Conservation (phyloP, 2,329 filamentous ascomycete species). For the Hansfordia pulvinata region DNA sequence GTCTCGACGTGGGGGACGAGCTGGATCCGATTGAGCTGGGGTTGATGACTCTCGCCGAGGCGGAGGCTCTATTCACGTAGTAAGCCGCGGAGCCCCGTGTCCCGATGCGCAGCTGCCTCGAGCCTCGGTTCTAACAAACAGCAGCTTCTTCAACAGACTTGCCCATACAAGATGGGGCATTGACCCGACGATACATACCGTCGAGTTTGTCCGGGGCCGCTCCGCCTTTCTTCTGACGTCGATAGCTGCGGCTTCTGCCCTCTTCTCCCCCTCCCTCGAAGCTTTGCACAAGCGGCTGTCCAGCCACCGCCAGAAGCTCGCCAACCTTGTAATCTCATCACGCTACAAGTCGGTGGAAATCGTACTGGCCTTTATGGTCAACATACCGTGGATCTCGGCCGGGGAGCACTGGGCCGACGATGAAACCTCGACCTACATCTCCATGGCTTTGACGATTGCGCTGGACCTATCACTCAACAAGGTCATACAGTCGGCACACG, state of each 20-base stretch:
- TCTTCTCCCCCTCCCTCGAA: constrained; percentile 50
- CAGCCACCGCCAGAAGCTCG: constrained; percentile 48
- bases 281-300: constrained; percentile 53
- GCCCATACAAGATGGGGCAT: constrained; percentile 65
- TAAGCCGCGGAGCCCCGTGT: no score
- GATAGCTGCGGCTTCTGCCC: constrained; percentile 52
- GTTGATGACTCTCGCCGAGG: constrained; percentile 52
- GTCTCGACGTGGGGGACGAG: constrained; percentile 47
- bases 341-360: constrained; percentile 60
- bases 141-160: constrained; percentile 54
- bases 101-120: not conserved
- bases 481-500: constrained; percentile 42
- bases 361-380: constrained; percentile 61
- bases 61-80: constrained; percentile 50
- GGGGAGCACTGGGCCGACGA: constrained; percentile 57
- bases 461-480: constrained; percentile 60
- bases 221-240: constrained; percentile 63
- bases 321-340: constrained; percentile 44
- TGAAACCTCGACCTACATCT: constrained; percentile 58
- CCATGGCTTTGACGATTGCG: constrained; percentile 55
- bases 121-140: constrained; percentile 2
- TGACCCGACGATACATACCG: constrained; percentile 52
- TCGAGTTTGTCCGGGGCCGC: constrained; percentile 49
- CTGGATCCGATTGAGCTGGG: constrained; percentile 59
- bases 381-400: constrained; percentile 63